A percentile compares a stretch with the other conserved stretches of the same genome.
phyloP scores from a whole-genome alignment of 1,284 basidiomycete genomes.

The Xanthoconium separans region DNA sequence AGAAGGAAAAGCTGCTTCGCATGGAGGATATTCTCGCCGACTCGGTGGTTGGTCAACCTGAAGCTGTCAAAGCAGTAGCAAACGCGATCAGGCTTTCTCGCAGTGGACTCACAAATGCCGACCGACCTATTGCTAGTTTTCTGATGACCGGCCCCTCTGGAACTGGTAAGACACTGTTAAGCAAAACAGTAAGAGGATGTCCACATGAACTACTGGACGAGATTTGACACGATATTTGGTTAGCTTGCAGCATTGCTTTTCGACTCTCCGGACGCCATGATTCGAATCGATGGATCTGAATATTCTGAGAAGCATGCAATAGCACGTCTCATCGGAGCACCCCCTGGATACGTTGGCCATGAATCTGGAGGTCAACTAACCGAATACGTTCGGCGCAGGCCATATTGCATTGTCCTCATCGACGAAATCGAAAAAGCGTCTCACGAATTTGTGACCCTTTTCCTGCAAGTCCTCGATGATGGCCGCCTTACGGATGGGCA shows the following conservation, averaged over 20 bases:
- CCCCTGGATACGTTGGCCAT: conserved; percentile 91
- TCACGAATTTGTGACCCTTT: conserved; percentile 87
- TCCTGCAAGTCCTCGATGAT: conserved; percentile 94
- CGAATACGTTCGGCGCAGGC: conserved; percentile 87
- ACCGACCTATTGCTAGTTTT: conserved; percentile 90
- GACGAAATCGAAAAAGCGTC: conserved; percentile 92
- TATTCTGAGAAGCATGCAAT: conserved; percentile 95
- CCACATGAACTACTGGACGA: not conserved
- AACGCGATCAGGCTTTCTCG: conserved; percentile 91
- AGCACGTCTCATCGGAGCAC: conserved; percentile 85
- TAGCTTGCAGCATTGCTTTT: conserved; percentile 86
- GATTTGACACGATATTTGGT: conserved; percentile 5
- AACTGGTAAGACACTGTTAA: conserved; percentile 85
- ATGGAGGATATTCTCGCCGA: conserved; percentile 69
- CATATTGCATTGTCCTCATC: conserved; percentile 79
- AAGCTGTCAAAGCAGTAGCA: conserved; percentile 86
- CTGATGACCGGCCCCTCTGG: conserved; percentile 93
- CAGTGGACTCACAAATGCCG: conserved; percentile 82
- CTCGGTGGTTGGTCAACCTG: conserved; percentile 85
- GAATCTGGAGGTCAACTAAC: conserved; percentile 90
- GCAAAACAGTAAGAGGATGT: conserved; percentile 72
- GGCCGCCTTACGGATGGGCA: conserved; percentile 92
- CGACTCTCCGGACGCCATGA: conserved; percentile 88
- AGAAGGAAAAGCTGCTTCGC: conserved; percentile 85
- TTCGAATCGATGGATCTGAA: conserved; percentile 89